Conservation (phyloP, 345 rosid genomes). For the Nasturtium officinale region DNA sequence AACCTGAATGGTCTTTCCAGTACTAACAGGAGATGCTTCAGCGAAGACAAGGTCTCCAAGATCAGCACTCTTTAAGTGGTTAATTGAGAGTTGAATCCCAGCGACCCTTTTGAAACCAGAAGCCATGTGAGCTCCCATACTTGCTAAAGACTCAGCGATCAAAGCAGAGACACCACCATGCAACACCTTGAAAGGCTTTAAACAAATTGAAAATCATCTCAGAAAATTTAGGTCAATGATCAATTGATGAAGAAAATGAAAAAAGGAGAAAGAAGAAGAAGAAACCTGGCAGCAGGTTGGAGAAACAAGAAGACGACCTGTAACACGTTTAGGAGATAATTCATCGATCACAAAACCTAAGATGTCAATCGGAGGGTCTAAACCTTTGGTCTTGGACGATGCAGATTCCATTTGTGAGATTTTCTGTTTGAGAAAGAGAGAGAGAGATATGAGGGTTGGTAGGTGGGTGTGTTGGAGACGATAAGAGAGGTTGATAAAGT, state of each 20-base stretch:
- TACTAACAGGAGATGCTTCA: constrained; percentile 67
- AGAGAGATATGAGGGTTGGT: background rate
- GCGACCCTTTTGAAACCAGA: constrained; percentile 76
- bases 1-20: constrained; percentile 83
- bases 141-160: constrained; percentile 81
- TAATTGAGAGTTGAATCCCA: constrained; percentile 84
- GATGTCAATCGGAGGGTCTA: constrained; percentile 52
- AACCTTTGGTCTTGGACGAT: constrained; percentile 47
- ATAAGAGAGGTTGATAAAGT: constrained; percentile 12
- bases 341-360: constrained; percentile 67
- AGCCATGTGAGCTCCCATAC: constrained; percentile 92
- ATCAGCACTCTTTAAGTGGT: constrained; percentile 73
- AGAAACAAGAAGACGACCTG: constrained; percentile 71
- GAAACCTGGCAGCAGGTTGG: constrained; percentile 64
- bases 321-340: constrained; percentile 54
- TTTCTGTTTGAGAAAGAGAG: constrained; percentile 21
- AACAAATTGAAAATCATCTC: background rate
- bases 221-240: background rate
- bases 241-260: background rate
- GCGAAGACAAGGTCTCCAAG: constrained; percentile 72
- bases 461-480: background rate
- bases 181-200: constrained; percentile 90
- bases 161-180: constrained; percentile 96
- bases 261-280: background rate
- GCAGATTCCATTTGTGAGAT: constrained; percentile 29